phyloP scores from a whole-genome alignment of 495 filamentous ascomycete species.

The Hypoxylon intermedium region DNA sequence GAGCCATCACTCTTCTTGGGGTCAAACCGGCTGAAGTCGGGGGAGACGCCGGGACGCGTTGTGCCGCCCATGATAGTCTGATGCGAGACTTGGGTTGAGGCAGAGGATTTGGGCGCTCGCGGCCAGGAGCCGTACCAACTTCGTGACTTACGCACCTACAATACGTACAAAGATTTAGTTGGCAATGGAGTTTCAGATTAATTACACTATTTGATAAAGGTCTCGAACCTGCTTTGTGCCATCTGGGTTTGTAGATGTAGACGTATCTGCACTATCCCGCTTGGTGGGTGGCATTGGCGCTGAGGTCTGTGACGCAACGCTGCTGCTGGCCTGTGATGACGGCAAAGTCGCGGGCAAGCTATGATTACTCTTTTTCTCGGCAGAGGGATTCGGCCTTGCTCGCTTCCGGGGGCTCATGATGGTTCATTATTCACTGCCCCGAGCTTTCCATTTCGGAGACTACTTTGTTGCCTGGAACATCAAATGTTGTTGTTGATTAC shows the following conservation, averaged over 20 bases:
- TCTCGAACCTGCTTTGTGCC: conserved; percentile 31
- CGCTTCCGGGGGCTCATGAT: conserved; percentile 69
- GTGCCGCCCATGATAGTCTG: conserved; percentile 74
- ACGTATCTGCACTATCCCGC: conserved; percentile 22
- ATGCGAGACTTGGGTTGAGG: conserved; percentile 76
- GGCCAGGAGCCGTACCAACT: conserved; percentile 76
- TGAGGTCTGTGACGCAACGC: conserved; percentile 41
- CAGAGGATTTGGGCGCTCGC: conserved; percentile 68
- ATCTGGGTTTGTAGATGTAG: conserved; percentile 20
- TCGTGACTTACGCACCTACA: conserved; percentile 60
- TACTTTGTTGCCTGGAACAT: not conserved
- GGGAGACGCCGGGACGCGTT: conserved; percentile 44
- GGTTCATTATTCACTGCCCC: conserved; percentile 7
- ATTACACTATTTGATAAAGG: conserved; percentile 5
- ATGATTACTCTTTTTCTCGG: conserved; percentile 41
- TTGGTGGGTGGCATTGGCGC: conserved; percentile 28
- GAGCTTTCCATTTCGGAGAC: conserved; percentile 4
- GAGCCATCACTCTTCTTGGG: conserved; percentile 45
- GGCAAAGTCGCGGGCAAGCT: conserved; percentile 44
- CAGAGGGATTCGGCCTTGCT: conserved; percentile 62
- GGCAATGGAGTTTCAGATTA: conserved; percentile 15
- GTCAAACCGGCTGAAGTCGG: conserved; percentile 58
- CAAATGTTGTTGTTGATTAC: conserved; percentile 1
- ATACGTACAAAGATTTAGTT: conserved; percentile 25
- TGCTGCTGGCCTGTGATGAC: conserved; percentile 40